phyloP scores from a whole-genome alignment of 2,329 filamentous ascomycete species.

The Pezicula radicicola region DNA sequence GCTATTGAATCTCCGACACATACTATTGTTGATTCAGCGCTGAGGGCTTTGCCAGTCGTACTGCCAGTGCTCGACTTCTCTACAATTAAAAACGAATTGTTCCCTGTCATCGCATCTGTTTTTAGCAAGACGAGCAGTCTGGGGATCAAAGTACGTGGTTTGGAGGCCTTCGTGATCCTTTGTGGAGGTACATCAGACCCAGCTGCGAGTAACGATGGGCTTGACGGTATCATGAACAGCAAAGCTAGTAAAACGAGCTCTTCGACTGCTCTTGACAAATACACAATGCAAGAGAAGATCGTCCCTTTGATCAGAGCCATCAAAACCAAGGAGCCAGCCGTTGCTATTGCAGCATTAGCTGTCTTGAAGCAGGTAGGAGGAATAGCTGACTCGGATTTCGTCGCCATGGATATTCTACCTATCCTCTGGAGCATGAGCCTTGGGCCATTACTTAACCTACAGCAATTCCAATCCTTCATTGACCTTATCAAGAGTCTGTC shows the following conservation, averaged over 20 bases:
- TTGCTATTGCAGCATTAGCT: slow-evolving; percentile 89
- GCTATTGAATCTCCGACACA: slow-evolving; percentile 89
- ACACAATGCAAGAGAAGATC: slow-evolving; percentile 97
- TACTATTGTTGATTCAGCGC: slow-evolving; percentile 79
- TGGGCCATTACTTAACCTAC: slow-evolving; percentile 81
- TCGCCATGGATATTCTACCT: slow-evolving; percentile 87
- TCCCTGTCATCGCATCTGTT: slow-evolving; percentile 84
- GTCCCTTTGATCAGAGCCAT: slow-evolving; percentile 87
- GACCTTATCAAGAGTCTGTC: slow-evolving; percentile 79
- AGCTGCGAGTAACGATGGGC: slow-evolving; percentile 59
- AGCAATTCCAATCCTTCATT: slow-evolving; percentile 91
- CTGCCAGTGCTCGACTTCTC: slow-evolving; percentile 90
- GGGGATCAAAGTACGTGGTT: slow-evolving; percentile 87
- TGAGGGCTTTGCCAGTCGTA: slow-evolving; percentile 76
- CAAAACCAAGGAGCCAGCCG: slow-evolving; percentile 95
- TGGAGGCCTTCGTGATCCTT: slow-evolving; percentile 86
- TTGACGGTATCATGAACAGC: slow-evolving; percentile 64
- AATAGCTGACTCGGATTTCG: slow-evolving; percentile 82
- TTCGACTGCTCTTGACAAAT: slow-evolving; percentile 87
- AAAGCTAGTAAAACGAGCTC: slow-evolving; percentile 53
- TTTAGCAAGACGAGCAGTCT: slow-evolving; percentile 93
- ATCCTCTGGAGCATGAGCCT: slow-evolving; percentile 90
- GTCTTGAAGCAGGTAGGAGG: slow-evolving; percentile 82
- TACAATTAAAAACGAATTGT: slow-evolving; percentile 95
- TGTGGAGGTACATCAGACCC: slow-evolving; percentile 70